Percentiles rank a stretch among this genome's conserved stretches.
These are phyloP conservation scores for Heritiera fomes DNA, from an alignment of 345 rosid genomes.

Conservation along the genomic window DNA sequence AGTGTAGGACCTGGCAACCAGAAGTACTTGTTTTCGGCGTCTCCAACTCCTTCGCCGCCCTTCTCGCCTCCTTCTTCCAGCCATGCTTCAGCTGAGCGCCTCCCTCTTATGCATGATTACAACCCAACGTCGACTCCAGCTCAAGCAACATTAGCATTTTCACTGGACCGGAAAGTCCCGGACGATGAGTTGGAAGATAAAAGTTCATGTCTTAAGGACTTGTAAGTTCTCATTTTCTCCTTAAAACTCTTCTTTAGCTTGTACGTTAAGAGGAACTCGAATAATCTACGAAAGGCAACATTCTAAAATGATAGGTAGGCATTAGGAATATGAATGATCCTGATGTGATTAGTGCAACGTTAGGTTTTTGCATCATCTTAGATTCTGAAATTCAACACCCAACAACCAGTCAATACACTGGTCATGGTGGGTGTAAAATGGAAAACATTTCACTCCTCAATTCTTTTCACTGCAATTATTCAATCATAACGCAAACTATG, in stretches of 20 bases:
- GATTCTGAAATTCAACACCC: neutral
- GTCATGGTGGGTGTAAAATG: no score
- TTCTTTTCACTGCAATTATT: no score
- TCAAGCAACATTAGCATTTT: slow-evolving; percentile 23
- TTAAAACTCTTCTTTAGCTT: neutral
- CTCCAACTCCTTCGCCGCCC: slow-evolving; percentile 41
- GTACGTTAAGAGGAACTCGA: neutral
- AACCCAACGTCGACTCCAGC: neutral
- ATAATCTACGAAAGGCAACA: neutral
- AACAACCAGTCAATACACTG: neutral
- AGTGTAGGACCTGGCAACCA: slow-evolving; percentile 39
- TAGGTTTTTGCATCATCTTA: neutral
- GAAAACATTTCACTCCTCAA: no score
- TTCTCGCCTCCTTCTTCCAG: slow-evolving; percentile 31
- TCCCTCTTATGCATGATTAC: slow-evolving; percentile 27
- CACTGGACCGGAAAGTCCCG: slow-evolving; percentile 26
- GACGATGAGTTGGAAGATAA: slow-evolving; percentile 20
- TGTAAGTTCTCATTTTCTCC: slow-evolving; percentile 33
- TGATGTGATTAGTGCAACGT: no score
- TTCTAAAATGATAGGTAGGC: neutral
- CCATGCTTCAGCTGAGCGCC: slow-evolving; percentile 31
- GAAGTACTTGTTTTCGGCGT: slow-evolving; percentile 33
- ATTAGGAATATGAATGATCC: no score
- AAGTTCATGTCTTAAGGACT: slow-evolving; percentile 35
- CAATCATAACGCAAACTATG: no score